phyloP scores from a whole-genome alignment of 345 rosid species.

The Gossypium arboreum region DNA sequence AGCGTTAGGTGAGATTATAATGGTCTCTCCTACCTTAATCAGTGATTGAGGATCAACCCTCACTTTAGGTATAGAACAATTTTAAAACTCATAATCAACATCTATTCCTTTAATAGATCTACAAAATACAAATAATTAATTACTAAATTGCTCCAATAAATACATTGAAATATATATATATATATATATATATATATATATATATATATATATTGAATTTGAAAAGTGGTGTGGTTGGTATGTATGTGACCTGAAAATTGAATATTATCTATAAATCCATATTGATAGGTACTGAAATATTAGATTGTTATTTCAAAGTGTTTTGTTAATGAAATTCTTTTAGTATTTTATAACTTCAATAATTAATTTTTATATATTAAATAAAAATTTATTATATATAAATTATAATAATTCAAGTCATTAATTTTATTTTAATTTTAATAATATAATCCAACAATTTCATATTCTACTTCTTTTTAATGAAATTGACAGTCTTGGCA shows the following conservation, averaged over 20 bases:
- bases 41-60: too few relatives aligned
- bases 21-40: accelerated
- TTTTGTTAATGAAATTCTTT: too few relatives aligned
- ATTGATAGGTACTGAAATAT: too few relatives aligned
- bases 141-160: accelerated
- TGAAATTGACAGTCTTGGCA: conserved; percentile 33
- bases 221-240: too few relatives aligned
- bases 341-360: neutral
- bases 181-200: too few relatives aligned
- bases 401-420: neutral
- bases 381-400: neutral
- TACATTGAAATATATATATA: too few relatives aligned
- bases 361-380: neutral
- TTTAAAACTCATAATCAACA: accelerated
- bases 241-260: too few relatives aligned
- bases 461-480: conserved; percentile 18
- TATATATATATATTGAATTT: too few relatives aligned
- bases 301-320: too few relatives aligned
- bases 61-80: accelerated
- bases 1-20: too few relatives aligned
- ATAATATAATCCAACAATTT: conserved; percentile 2
- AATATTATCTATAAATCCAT: too few relatives aligned
- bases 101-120: too few relatives aligned
- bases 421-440: neutral
- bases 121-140: accelerated